Evolutionary conservation across 768 basidiomycete species (phyloP).

Genomic region (Xerocomellus intermedius): DNA sequence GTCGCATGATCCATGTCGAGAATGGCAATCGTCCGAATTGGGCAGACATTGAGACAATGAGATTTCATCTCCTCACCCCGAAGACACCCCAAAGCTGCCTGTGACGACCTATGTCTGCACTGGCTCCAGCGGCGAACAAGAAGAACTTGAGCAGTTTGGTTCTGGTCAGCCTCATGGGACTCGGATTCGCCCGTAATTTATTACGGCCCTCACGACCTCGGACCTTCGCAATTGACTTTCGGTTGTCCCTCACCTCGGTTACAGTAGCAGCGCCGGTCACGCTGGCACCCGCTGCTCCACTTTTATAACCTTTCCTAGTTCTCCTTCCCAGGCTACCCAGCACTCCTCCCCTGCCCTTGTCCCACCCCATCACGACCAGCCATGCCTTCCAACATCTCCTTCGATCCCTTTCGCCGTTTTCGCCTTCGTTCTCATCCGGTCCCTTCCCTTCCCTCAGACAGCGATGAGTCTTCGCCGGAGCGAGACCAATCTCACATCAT

Average conservation of each 20-base stretch:
- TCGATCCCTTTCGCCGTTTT: constrained; percentile 25
- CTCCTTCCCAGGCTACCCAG: neutral
- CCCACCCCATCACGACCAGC: neutral
- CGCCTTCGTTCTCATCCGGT: constrained; percentile 13
- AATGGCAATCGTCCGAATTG: neutral
- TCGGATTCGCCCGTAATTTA: constrained; percentile 14
- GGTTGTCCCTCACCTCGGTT: constrained; percentile 16
- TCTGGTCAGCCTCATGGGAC: constrained; percentile 21
- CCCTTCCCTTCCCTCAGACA: constrained; percentile 13
- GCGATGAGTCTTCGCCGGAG: constrained; percentile 23
- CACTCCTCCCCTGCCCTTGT: neutral
- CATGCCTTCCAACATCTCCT: constrained; percentile 1
- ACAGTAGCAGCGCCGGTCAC: neutral
- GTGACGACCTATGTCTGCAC: neutral
- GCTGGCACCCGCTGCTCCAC: neutral
- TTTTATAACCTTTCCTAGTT: constrained; percentile 3
- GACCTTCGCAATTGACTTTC: constrained; percentile 1
- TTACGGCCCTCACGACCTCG: neutral
- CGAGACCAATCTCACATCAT: neutral
- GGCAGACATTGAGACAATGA: neutral
- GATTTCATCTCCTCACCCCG: neutral
- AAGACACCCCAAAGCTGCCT: neutral
- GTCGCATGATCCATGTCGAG: neutral
- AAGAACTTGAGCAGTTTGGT: neutral
- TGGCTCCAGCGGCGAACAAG: constrained; percentile 1